A percentile compares a stretch with the other conserved stretches of the same genome.
These are phyloP conservation scores for Quercus dentata DNA, from an alignment of 306 rosid species.

Conservation along the genomic window DNA sequence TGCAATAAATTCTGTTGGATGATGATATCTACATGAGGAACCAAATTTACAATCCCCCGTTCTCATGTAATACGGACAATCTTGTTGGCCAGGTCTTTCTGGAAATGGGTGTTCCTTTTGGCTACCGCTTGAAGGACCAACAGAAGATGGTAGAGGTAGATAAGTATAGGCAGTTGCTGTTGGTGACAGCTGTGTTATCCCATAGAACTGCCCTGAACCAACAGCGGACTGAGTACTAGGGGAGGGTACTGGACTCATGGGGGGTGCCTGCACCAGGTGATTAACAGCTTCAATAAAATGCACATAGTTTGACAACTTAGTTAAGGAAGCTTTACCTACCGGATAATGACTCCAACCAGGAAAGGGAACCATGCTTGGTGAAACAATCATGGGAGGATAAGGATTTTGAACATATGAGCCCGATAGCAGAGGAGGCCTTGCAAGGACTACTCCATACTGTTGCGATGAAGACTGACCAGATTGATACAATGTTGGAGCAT, in stretches of 20 bases:
- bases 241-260: constrained; percentile 61
- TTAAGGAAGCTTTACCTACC: constrained; percentile 45
- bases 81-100: constrained; percentile 92
- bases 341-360: constrained; percentile 80
- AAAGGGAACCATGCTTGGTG: constrained; percentile 78
- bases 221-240: constrained; percentile 57
- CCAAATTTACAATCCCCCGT: constrained; percentile 98
- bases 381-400: constrained; percentile 69
- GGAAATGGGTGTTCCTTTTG: constrained; percentile 80
- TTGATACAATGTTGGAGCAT: constrained; percentile 54
- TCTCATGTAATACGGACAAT: constrained; percentile 86
- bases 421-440: constrained; percentile 78
- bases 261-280: constrained; percentile 53
- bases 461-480: constrained; percentile 70
- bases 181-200: constrained; percentile 60
- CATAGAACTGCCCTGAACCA: constrained; percentile 61
- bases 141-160: constrained; percentile 55
- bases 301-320: constrained; percentile 15
- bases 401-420: constrained; percentile 75
- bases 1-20: constrained; percentile 64
- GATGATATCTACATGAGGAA: constrained; percentile 96
- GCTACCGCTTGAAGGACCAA: constrained; percentile 56
- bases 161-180: constrained; percentile 49
- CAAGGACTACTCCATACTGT: constrained; percentile 69
- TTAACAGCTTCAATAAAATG: constrained; percentile 30